A percentile compares a stretch with the other conserved stretches of the same genome.
Conservation (phyloP, 2,329 filamentous ascomycete species). For the Beauveria scarabaeidicola region DNA sequence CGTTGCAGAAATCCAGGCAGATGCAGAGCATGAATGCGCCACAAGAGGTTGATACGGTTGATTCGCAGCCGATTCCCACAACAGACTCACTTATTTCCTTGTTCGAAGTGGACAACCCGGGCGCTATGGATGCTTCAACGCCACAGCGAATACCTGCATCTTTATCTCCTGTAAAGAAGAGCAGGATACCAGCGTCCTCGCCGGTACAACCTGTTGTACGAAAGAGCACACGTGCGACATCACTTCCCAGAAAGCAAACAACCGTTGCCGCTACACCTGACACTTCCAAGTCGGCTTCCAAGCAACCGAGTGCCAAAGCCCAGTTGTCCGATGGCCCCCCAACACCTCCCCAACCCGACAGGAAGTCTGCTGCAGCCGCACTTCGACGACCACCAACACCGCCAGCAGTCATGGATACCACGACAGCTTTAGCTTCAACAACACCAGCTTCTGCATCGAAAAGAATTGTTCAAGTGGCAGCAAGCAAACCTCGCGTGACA, state of each 20-base stretch:
- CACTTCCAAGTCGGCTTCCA: neutral
- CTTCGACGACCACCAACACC: neutral
- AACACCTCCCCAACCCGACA: neutral
- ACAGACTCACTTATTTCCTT: conserved; percentile 58
- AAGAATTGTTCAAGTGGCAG: neutral
- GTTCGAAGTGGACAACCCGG: conserved; percentile 42
- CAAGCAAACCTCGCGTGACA: conserved; percentile 7
- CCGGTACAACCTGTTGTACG: neutral
- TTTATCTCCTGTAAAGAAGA: too few relatives aligned
- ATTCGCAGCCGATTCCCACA: conserved; percentile 51
- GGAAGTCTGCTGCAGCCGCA: neutral
- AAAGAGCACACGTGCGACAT: neutral
- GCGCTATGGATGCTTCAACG: conserved; percentile 24
- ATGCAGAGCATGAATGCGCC: conserved; percentile 23
- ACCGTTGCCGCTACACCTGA: neutral
- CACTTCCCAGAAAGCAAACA: neutral
- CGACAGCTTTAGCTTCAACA: neutral
- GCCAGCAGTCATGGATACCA: neutral
- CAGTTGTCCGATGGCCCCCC: neutral
- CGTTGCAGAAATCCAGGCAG: conserved; percentile 19
- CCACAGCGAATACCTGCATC: conserved; percentile 23
- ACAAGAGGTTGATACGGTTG: conserved; percentile 20
- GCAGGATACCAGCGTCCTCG: conserved; percentile 16
- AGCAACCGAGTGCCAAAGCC: neutral
- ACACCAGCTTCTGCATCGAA: neutral